A percentile compares a stretch with the other conserved stretches of the same genome.
Evolutionary conservation across 305 asterid genomes (phyloP).

Genomic region (Fraxinus sp.): DNA sequence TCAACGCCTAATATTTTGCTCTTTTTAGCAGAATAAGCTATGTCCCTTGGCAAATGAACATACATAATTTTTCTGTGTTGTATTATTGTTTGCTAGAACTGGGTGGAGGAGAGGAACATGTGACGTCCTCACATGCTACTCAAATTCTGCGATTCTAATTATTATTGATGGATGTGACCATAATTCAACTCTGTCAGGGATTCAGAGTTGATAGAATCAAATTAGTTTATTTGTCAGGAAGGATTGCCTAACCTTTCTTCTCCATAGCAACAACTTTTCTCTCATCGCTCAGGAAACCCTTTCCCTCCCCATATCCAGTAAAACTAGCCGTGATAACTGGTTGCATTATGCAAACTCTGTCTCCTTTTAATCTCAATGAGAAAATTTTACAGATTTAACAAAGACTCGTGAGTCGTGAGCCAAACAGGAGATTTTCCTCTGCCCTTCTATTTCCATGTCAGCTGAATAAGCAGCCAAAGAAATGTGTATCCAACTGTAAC

Average conservation of each 20-base stretch:
- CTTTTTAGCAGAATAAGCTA: neutral
- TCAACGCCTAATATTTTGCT: neutral
- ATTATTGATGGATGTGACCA: neutral
- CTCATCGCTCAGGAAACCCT: neutral
- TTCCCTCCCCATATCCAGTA: neutral
- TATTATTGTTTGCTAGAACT: neutral
- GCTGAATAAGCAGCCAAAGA: neutral
- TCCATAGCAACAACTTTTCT: neutral
- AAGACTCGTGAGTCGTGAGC: neutral
- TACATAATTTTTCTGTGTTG: neutral
- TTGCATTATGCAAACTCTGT: constrained; percentile 17
- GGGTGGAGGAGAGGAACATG: neutral
- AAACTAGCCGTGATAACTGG: neutral
- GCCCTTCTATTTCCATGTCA: neutral
- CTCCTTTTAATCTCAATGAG: constrained; percentile 10
- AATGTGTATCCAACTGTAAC: constrained; percentile 7
- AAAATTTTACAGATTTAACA: constrained; percentile 11
- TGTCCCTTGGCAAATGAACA: neutral
- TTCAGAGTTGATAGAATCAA: neutral
- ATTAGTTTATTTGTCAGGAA: neutral
- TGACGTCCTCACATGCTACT: neutral
- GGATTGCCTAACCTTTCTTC: neutral
- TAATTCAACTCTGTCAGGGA: neutral
- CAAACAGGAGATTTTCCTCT: constrained; percentile 4
- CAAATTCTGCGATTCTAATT: neutral